phyloP scores from a whole-genome alignment of 2,329 filamentous ascomycete genomes.

The Colletotrichum plurivorum region DNA sequence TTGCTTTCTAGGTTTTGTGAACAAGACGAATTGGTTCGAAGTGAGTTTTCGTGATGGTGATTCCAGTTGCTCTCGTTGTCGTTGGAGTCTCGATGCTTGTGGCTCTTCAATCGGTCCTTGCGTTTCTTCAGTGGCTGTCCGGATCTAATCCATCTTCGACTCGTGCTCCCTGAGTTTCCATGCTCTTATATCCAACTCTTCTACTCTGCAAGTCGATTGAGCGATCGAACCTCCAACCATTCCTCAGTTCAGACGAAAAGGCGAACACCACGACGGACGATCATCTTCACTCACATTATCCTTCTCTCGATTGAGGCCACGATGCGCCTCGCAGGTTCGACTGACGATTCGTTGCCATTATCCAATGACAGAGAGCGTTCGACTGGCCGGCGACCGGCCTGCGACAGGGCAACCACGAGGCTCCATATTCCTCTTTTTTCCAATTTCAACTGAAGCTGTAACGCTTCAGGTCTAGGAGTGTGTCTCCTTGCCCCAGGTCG shows the following conservation, averaged over 20 bases:
- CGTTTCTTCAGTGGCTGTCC: too few species aligned
- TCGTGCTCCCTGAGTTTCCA: neutral
- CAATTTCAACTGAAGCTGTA: constrained; percentile 36
- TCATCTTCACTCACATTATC: neutral
- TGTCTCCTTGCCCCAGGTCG: neutral
- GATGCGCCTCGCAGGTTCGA: neutral
- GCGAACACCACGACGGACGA: neutral
- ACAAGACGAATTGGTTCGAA: too few species aligned
- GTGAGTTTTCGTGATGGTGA: too few species aligned
- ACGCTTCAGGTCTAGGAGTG: constrained; percentile 22
- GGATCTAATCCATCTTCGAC: too few species aligned
- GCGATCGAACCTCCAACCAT: neutral
- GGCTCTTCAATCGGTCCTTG: too few species aligned
- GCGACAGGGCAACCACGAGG: constrained; percentile 30
- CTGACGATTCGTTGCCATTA: constrained; percentile 24
- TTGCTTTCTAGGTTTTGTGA: too few species aligned
- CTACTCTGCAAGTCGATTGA: too few species aligned
- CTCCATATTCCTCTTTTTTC: neutral
- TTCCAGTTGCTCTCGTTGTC: too few species aligned
- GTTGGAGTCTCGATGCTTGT: too few species aligned
- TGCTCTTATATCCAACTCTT: neutral
- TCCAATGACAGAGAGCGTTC: constrained; percentile 29
- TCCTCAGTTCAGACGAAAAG: neutral
- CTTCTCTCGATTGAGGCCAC: neutral
- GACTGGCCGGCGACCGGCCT: constrained; percentile 26